These are phyloP conservation scores for Salvia rosmarinus DNA, from an alignment of 257 asterid species.

Conservation along the genomic window DNA sequence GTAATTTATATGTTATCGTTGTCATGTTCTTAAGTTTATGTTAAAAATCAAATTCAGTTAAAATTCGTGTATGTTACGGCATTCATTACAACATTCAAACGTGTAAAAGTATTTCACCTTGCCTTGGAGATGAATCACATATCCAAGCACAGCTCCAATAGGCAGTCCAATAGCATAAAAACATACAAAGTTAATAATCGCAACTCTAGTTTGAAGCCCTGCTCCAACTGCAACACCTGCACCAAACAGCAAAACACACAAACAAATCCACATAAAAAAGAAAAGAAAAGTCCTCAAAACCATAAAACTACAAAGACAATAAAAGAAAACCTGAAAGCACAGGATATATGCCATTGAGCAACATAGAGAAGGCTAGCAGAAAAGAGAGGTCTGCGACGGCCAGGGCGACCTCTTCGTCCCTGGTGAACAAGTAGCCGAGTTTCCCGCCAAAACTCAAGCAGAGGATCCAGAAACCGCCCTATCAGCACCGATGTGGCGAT, in stretches of 20 bases:
- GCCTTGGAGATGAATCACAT: slow-evolving; percentile 29
- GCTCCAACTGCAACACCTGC: slow-evolving; percentile 38
- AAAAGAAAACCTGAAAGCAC: slow-evolving; percentile 34
- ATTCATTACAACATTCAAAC: too few species aligned
- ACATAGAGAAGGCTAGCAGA: slow-evolving; percentile 35
- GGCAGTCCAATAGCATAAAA: slow-evolving; percentile 58
- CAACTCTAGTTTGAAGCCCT: slow-evolving; percentile 28
- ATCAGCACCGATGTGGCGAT: slow-evolving; percentile 27
- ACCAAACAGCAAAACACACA: background rate
- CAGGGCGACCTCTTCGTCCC: slow-evolving; percentile 29
- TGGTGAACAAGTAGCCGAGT: slow-evolving; percentile 31
- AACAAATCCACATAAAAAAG: background rate
- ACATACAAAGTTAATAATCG: slow-evolving; percentile 25
- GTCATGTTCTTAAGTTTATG: too few species aligned
- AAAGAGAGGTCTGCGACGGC: slow-evolving; percentile 37
- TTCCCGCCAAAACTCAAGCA: slow-evolving; percentile 35
- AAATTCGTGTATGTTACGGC: too few species aligned
- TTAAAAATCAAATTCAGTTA: too few species aligned
- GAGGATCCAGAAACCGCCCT: slow-evolving; percentile 32
- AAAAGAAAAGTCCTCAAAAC: background rate
- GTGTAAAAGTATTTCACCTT: slow-evolving; percentile 20
- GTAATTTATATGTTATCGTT: too few species aligned
- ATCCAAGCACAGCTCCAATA: slow-evolving; percentile 54
- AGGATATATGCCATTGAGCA: slow-evolving; percentile 40
- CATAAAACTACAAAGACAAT: too few species aligned